Evolutionary conservation across 352 stramenopile species (phyloP).

Genomic region (Phytophthora pluvialis): DNA sequence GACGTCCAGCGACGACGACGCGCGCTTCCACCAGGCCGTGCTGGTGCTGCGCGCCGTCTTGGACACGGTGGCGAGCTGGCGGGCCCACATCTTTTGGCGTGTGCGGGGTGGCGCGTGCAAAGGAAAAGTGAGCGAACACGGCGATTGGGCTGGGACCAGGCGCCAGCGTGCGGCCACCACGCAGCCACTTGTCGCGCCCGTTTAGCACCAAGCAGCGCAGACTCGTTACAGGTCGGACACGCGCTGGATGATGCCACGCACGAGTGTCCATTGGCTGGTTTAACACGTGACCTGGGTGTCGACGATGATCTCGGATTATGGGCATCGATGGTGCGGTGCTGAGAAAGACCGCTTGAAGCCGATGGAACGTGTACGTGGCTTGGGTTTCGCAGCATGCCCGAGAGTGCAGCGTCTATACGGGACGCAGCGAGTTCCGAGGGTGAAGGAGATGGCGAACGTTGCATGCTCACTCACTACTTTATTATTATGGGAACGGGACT

Average conservation of each 20-base stretch:
- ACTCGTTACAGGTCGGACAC: conserved; percentile 12
- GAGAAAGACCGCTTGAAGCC: conserved; percentile 10
- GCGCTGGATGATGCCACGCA: conserved; percentile 13
- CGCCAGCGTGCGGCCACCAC: background rate
- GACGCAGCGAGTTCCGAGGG: background rate
- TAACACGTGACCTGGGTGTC: conserved; percentile 5
- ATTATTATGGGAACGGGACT: background rate
- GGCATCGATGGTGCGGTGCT: conserved; percentile 6
- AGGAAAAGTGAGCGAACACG: conserved; percentile 15
- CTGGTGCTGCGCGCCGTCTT: conserved; percentile 29
- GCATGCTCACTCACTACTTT: background rate
- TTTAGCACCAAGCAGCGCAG: background rate
- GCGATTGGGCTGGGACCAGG: conserved; percentile 9
- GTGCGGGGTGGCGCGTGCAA: conserved; percentile 1
- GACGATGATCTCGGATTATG: conserved; percentile 17
- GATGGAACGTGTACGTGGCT: background rate
- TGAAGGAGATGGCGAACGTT: background rate
- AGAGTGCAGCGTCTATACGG: background rate
- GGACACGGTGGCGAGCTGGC: conserved; percentile 29
- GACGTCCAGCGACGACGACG: conserved; percentile 28
- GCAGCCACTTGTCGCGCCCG: background rate
- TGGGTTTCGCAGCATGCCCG: background rate
- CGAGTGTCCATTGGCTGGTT: conserved; percentile 21
- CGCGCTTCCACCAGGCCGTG: conserved; percentile 31
- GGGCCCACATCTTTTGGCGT: conserved; percentile 23